Evolutionary conservation across 208 protist genomes (phyloP).

Genomic region (Wallacemonas sp.): DNA sequence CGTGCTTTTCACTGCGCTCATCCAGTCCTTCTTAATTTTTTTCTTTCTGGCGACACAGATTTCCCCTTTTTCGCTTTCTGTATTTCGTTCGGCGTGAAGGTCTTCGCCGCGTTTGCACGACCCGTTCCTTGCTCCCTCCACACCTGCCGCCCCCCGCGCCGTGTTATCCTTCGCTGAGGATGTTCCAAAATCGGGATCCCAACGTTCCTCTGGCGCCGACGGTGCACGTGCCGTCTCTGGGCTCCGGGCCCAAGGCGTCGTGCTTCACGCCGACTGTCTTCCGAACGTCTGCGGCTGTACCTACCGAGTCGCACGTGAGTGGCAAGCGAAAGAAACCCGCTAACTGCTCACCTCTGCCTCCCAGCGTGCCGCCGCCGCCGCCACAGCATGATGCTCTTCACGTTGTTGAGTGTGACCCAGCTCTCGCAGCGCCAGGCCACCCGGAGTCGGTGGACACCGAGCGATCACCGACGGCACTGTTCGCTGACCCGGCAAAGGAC

Average conservation of each 20-base stretch:
- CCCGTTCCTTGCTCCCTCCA: too few relatives aligned
- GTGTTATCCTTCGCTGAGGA: too few relatives aligned
- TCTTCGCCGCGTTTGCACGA: too few relatives aligned
- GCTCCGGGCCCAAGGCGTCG: not conserved
- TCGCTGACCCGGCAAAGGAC: not conserved
- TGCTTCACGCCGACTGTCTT: conserved; percentile 5
- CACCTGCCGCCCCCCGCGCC: too few relatives aligned
- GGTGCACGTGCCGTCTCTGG: conserved; percentile 28
- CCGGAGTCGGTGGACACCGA: not conserved
- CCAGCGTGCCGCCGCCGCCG: not conserved
- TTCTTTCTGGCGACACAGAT: not conserved
- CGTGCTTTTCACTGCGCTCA: not conserved
- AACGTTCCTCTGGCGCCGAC: conserved; percentile 20
- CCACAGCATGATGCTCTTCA: not conserved
- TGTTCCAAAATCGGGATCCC: conserved; percentile 21
- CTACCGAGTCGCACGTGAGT: not conserved
- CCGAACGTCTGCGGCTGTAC: not conserved
- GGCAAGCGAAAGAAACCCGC: not conserved
- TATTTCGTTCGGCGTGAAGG: too few relatives aligned
- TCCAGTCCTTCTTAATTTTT: conserved; percentile 12
- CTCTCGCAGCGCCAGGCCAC: too few relatives aligned
- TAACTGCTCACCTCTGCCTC: not conserved
- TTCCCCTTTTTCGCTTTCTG: conserved; percentile 15
- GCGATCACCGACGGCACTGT: not conserved
- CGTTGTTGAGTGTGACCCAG: not conserved